phyloP scores from a whole-genome alignment of 2,329 filamentous ascomycete species.

The Pestalotiopsis sp. region DNA sequence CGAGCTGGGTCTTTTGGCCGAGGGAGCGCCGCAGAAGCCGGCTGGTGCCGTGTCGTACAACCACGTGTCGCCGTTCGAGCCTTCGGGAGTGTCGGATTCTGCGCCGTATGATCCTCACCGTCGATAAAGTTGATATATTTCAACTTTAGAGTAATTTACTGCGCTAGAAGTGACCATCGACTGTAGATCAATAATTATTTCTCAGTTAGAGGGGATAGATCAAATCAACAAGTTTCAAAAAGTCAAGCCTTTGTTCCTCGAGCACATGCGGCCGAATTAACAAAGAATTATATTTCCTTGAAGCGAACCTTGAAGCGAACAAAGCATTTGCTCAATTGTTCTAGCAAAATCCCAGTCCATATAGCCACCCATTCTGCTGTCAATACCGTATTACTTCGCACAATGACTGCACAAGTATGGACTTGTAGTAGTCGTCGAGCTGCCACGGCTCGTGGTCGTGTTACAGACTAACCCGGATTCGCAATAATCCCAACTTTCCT shows the following conservation, averaged over 20 bases:
- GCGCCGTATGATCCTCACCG: conserved; percentile 2
- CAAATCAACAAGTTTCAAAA: not conserved
- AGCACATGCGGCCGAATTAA: not conserved
- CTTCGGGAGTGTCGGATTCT: not conserved
- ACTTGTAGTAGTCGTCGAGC: not conserved
- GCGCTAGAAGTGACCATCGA: not conserved
- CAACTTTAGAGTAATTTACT: too few species aligned
- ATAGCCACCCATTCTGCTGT: not conserved
- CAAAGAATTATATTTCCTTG: not conserved
- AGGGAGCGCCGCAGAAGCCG: not conserved
- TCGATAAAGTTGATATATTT: not conserved
- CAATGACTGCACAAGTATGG: not conserved
- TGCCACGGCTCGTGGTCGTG: not conserved
- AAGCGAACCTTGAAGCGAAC: too few species aligned
- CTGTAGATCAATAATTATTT: not conserved
- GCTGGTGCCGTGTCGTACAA: not conserved
- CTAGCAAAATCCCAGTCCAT: not conserved
- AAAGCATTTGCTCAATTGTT: not conserved
- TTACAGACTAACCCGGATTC: not conserved
- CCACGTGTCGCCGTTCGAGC: not conserved
- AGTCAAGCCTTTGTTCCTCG: not conserved
- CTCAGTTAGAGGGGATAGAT: not conserved
- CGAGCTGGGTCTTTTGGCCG: not conserved
- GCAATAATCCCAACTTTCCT: not conserved
- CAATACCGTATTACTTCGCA: not conserved